phyloP scores from a whole-genome alignment of 352 stramenopile genomes.

The Pythium folliculosum region DNA sequence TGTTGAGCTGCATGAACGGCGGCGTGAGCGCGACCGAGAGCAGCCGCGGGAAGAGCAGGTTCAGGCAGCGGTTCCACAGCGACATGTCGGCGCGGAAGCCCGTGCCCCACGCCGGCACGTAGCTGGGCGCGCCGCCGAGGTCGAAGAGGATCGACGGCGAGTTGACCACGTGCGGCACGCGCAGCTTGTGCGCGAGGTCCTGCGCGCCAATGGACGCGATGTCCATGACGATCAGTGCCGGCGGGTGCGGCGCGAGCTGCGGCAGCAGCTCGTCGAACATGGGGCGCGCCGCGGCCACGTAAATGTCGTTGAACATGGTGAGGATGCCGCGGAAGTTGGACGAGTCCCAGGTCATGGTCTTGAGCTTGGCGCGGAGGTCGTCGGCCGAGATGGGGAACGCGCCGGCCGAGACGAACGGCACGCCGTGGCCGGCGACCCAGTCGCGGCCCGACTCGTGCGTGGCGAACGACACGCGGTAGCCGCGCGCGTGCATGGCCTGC shows the following conservation, averaged over 20 bases:
- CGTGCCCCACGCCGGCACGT: slow-evolving; percentile 84
- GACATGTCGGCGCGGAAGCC: slow-evolving; percentile 83
- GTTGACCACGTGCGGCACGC: slow-evolving; percentile 80
- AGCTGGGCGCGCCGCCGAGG: slow-evolving; percentile 64
- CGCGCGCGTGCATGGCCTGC: slow-evolving; percentile 66
- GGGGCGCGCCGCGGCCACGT: slow-evolving; percentile 67
- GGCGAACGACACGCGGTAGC: slow-evolving; percentile 80
- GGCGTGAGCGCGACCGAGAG: slow-evolving; percentile 86
- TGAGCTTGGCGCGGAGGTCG: slow-evolving; percentile 68
- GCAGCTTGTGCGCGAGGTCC: slow-evolving; percentile 76
- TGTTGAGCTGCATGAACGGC: slow-evolving; percentile 89
- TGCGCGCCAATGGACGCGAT: slow-evolving; percentile 82
- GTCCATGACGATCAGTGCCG: slow-evolving; percentile 79
- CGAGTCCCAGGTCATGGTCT: slow-evolving; percentile 77
- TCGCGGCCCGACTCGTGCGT: slow-evolving; percentile 82
- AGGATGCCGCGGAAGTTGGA: slow-evolving; percentile 86
- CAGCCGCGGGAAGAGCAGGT: slow-evolving; percentile 86
- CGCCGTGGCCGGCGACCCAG: slow-evolving; percentile 54
- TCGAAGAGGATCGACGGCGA: slow-evolving; percentile 87
- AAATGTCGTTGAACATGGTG: slow-evolving; percentile 90
- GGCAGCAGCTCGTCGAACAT: slow-evolving; percentile 80
- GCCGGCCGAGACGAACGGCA: slow-evolving; percentile 76
- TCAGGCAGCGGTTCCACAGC: slow-evolving; percentile 89
- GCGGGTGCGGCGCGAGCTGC: slow-evolving; percentile 39
- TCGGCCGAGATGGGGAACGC: slow-evolving; percentile 74